Percentiles rank a stretch among this genome's conserved stretches.
Evolutionary conservation across 2,329 filamentous ascomycete species (phyloP).

Genomic region (Penicillium sclerotigenum): DNA sequence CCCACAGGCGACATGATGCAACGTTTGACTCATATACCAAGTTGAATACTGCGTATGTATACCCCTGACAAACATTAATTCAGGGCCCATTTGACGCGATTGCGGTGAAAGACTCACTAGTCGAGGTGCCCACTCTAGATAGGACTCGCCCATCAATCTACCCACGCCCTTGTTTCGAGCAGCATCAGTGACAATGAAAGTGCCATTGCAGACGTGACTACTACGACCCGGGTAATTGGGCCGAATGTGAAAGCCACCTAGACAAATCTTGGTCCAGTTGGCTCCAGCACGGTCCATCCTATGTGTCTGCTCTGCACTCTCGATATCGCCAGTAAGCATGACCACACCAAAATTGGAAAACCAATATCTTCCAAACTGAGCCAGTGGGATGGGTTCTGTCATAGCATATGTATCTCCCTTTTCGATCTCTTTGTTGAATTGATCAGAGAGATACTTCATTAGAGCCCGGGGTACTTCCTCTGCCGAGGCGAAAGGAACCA

Average conservation of each 20-base stretch:
- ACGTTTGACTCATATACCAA: constrained; percentile 92
- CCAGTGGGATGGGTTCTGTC: constrained; percentile 70
- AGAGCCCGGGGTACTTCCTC: constrained; percentile 72
- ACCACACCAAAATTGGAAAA: constrained; percentile 86
- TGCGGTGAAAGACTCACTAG: constrained; percentile 40
- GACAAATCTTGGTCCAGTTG: constrained; percentile 76
- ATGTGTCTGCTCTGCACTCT: constrained; percentile 55
- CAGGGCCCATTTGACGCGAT: constrained; percentile 34
- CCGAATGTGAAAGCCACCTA: constrained; percentile 92
- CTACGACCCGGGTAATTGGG: constrained; percentile 89
- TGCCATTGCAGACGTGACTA: constrained; percentile 79
- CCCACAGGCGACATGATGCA: constrained; percentile 86
- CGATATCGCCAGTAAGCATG: constrained; percentile 77
- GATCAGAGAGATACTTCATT: constrained; percentile 72
- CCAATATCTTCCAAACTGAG: constrained; percentile 79
- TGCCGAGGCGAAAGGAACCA: constrained; percentile 77
- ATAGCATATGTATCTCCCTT: constrained; percentile 91
- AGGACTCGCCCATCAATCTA: constrained; percentile 71
- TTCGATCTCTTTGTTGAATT: constrained; percentile 86
- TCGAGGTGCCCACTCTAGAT: constrained; percentile 72
- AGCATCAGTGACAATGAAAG: constrained; percentile 71
- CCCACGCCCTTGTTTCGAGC: constrained; percentile 72
- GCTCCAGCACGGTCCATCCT: constrained; percentile 51
- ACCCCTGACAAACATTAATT: constrained; percentile 55
- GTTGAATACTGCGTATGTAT: constrained; percentile 91